Percentiles rank a stretch among this genome's conserved stretches.
phyloP scores from a whole-genome alignment of 139 green algal genomes.

The Closterium sp. region DNA sequence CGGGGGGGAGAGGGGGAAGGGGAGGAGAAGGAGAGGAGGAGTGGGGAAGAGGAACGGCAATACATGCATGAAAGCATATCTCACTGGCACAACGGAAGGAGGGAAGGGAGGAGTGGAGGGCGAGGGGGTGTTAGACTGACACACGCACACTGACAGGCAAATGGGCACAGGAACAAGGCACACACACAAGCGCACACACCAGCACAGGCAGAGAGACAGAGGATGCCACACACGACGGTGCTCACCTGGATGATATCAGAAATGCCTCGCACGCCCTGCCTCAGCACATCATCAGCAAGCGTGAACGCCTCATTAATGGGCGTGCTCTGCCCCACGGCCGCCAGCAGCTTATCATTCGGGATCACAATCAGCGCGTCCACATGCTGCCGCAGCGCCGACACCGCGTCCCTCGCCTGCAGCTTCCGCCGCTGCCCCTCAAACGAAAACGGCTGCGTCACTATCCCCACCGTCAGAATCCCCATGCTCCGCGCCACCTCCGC shows the following conservation, averaged over 20 bases:
- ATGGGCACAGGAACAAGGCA: neutral
- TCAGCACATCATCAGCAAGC: constrained; percentile 86
- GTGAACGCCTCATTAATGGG: constrained; percentile 86
- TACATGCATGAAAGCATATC: too few species aligned
- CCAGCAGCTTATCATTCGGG: constrained; percentile 89
- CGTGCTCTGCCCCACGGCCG: constrained; percentile 68
- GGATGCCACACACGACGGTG: neutral
- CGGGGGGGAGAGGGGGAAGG: too few species aligned
- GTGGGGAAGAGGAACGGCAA: too few species aligned
- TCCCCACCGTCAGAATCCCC: constrained; percentile 93
- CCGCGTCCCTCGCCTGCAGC: constrained; percentile 53
- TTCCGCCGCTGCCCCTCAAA: constrained; percentile 87
- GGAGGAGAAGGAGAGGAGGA: too few species aligned
- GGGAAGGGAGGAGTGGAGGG: too few species aligned
- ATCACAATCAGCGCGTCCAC: constrained; percentile 98
- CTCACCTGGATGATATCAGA: constrained; percentile 92
- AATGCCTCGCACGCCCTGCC: constrained; percentile 89
- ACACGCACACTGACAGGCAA: neutral
- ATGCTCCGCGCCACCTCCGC: constrained; percentile 76
- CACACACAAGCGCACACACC: neutral
- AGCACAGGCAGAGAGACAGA: neutral
- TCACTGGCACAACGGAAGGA: too few species aligned
- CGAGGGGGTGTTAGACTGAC: too few species aligned
- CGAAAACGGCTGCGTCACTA: constrained; percentile 94
- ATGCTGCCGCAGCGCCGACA: constrained; percentile 73